Evolutionary conservation across 768 basidiomycete species (phyloP).

Genomic region (Inosperma sp.): DNA sequence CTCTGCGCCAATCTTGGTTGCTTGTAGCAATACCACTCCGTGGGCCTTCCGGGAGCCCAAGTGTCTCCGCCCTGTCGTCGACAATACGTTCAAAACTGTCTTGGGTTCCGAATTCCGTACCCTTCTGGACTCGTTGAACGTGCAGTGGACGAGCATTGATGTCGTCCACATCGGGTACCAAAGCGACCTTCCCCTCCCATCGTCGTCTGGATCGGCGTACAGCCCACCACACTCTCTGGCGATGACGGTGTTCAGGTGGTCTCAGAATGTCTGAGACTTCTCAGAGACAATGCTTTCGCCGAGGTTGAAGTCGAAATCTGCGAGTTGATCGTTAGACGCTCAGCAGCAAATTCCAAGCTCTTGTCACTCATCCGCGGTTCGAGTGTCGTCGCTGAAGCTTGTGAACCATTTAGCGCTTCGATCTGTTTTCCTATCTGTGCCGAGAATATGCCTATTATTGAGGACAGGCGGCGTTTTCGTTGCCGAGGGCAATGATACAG

Average conservation of each 20-base stretch:
- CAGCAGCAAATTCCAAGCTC: conserved; percentile 1
- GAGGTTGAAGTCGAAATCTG: conserved; percentile 33
- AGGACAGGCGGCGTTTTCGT: conserved; percentile 33
- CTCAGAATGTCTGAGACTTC: conserved; percentile 18
- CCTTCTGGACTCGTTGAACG: conserved; percentile 6
- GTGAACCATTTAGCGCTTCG: conserved; percentile 27
- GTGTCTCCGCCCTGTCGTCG: conserved; percentile 22
- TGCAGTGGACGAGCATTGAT: conserved; percentile 27
- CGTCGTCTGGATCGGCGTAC: conserved; percentile 32
- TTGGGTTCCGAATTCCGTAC: conserved; percentile 11
- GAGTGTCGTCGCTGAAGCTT: conserved; percentile 16
- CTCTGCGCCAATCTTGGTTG: conserved; percentile 25
- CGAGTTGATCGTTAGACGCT: conserved; percentile 20
- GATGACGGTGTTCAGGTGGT: conserved; percentile 25
- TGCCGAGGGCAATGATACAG: conserved; percentile 14
- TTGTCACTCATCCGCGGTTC: not conserved
- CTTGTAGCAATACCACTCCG: conserved; percentile 19
- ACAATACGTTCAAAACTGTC: conserved; percentile 18
- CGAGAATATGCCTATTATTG: conserved; percentile 15
- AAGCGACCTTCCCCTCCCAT: conserved; percentile 16
- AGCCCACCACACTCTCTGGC: conserved; percentile 24
- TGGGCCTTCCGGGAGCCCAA: conserved; percentile 25
- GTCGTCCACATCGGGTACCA: conserved; percentile 23
- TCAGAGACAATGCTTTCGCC: conserved; percentile 20
- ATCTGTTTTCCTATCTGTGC: conserved; percentile 28